Conservation (phyloP, 2,329 filamentous ascomycete genomes). For the Dothideomycetes sp. region DNA sequence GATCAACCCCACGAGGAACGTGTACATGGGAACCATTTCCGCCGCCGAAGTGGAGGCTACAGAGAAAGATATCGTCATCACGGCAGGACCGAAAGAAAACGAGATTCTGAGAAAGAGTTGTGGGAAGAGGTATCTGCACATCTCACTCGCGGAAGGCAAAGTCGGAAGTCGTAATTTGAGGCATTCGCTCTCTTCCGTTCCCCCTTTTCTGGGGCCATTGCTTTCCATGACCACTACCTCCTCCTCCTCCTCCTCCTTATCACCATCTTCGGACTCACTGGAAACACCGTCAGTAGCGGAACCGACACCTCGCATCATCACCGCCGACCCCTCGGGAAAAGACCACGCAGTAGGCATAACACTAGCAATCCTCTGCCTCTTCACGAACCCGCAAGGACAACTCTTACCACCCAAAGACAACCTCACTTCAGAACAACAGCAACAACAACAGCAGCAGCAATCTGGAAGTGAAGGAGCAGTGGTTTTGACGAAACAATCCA, state of each 20-base stretch:
- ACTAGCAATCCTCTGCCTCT: constrained; percentile 65
- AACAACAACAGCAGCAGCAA: too few relatives aligned
- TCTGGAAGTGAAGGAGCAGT: background rate
- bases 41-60: constrained; percentile 29
- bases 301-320: constrained; percentile 8
- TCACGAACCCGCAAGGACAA: constrained; percentile 56
- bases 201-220: constrained; percentile 40
- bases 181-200: constrained; percentile 55
- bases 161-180: constrained; percentile 76
- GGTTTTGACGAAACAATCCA: constrained; percentile 51
- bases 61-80: constrained; percentile 30
- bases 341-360: constrained; percentile 73
- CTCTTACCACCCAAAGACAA: too few relatives aligned
- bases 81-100: background rate
- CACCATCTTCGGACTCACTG: too few relatives aligned
- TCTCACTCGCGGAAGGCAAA: constrained; percentile 64
- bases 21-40: constrained; percentile 34
- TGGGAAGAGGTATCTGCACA: constrained; percentile 42
- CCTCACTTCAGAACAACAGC: too few relatives aligned
- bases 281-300: too few relatives aligned
- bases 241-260: too few relatives aligned
- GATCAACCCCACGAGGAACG: constrained; percentile 32
- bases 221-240: constrained; percentile 1
- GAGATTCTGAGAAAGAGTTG: constrained; percentile 19
- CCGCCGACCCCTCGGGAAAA: constrained; percentile 52